phyloP scores from a whole-genome alignment of 2,329 filamentous ascomycete genomes.

The Ophiostoma ulmi region DNA sequence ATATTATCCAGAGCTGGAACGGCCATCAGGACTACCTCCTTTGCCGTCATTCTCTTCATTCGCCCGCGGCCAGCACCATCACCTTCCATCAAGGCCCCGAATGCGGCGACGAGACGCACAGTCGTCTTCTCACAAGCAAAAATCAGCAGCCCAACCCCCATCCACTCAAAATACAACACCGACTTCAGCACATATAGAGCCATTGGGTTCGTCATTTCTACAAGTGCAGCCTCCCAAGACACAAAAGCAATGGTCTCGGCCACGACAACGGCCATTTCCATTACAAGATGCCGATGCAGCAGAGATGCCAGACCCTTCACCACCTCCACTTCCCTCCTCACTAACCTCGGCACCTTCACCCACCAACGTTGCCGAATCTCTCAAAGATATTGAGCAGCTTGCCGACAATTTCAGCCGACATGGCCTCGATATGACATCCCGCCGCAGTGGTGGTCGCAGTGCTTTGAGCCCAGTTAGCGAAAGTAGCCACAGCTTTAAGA shows the following conservation, averaged over 20 bases:
- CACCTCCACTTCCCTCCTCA: not conserved
- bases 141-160: not conserved
- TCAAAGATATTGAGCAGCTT: not conserved
- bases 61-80: not conserved
- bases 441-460: not conserved
- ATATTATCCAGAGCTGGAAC: not conserved
- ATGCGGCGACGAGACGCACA: constrained; percentile 6
- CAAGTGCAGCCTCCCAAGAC: not conserved
- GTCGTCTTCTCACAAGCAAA: not conserved
- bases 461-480: not conserved
- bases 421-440: not conserved
- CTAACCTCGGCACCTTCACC: not conserved
- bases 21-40: not conserved
- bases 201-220: not conserved
- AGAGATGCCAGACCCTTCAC: not conserved
- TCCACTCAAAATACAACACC: not conserved
- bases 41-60: constrained; percentile 2
- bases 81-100: not conserved
- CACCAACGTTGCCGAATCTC: not conserved
- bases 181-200: not conserved
- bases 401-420: not conserved
- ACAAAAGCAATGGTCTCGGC: not conserved
- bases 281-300: not conserved
- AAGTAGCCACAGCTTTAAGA: not conserved
- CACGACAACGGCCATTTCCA: not conserved